Evolutionary conservation across 352 stramenopile genomes (phyloP).

Genomic region (Phytophthora vignae): DNA sequence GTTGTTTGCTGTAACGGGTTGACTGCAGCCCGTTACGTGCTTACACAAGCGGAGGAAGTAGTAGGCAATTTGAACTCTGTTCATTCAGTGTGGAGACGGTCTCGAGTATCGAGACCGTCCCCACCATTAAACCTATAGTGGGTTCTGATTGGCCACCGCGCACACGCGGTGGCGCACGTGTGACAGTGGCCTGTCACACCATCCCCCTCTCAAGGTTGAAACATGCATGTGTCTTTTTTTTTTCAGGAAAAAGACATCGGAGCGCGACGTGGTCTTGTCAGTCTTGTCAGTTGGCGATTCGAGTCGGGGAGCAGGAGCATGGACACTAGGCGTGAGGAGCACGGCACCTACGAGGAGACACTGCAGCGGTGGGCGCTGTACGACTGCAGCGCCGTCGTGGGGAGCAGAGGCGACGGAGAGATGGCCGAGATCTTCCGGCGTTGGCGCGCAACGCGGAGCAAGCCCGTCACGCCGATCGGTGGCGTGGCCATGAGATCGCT

Average conservation of each 20-base stretch:
- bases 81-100: background rate
- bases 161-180: no score
- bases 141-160: background rate
- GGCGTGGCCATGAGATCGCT: no score
- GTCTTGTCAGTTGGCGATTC: no score
- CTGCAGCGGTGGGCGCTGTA: background rate
- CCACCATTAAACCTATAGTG: no score
- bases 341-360: background rate
- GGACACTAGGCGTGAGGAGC: background rate
- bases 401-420: background rate
- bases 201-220: no score
- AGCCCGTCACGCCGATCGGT: no score
- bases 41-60: background rate
- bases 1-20: conserved; percentile 3
- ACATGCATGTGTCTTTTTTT: no score
- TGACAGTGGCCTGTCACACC: no score
- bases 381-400: background rate
- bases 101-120: background rate
- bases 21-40: background rate
- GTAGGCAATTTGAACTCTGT: background rate
- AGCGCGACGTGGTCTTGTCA: no score
- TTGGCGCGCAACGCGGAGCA: background rate
- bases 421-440: background rate
- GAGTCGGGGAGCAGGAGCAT: no score
- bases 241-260: no score